Base-by-base conservation (phyloP, 371 early-diverging fungal species). In the Syncephalastrum contaminatum region DNA sequence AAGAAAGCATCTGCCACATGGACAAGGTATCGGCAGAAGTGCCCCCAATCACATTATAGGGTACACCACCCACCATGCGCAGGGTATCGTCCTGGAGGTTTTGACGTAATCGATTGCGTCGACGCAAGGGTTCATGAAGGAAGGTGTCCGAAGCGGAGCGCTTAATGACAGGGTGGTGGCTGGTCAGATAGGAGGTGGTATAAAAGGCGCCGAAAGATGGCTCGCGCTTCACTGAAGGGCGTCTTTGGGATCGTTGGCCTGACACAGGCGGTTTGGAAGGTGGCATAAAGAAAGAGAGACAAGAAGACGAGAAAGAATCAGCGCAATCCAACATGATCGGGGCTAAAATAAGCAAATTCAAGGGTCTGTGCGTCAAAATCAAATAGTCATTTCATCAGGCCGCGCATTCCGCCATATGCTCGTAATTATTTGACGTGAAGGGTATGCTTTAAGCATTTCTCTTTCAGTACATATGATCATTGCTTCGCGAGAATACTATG, bases 1-100 rank as follows among this genome's bases (percentile, higher is more conserved):
- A 50, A 1, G 60, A 66, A 3, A 81, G 59, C 39, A 84, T 62
- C 19, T 78, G 72, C n/a, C 49, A 18, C 16, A 68, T 41, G 1
- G 59, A 45, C 18, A 59, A 48, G 12, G 22, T 55, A 10, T 55
- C 55, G 5, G 2, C 39, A 18, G 25, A 20, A 25, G 51, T 53
- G 5, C 53, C 59, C 21, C 48, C 27, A 18, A 47, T 18, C 13
- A 20, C 48, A 30, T 30, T 30, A 10, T 30, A 30, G 36, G 36
- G 36, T 30, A 30, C 36, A 12, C 36, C 36, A 30, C 36, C 36
- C 36, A 30, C 36, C 36, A 30, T 30, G 10, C 36, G 36, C 36
- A 30, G 36, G 36, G 36, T 30, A 30, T 30, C 36, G 10, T 30
- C 10, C 36, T 30, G 36, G 4, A 53, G 52, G 15, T 48, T 48